Percentiles rank a stretch among this genome's conserved stretches.
These are phyloP conservation scores for Colletotrichum zoysiae DNA, from an alignment of 2,329 filamentous ascomycete species.

Conservation along the genomic window DNA sequence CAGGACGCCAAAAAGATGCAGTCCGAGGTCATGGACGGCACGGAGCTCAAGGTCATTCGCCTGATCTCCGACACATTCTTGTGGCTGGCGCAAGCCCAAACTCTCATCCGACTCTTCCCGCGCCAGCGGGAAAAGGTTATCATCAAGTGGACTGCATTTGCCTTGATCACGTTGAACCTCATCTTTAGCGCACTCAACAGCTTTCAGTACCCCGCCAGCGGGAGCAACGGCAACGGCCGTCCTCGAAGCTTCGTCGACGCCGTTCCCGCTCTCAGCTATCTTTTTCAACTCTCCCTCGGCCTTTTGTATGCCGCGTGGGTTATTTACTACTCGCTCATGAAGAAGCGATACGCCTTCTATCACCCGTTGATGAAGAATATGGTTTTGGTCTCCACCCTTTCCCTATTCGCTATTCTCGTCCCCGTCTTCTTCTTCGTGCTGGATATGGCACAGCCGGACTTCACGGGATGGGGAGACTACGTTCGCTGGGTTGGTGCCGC, in stretches of 20 bases:
- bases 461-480: constrained; percentile 94
- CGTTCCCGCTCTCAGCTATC: constrained; percentile 89
- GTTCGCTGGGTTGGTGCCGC: constrained; percentile 96
- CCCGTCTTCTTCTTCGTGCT: constrained; percentile 94
- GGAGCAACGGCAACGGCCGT: constrained; percentile 66
- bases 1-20: constrained; percentile 85
- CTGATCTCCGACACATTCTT: constrained; percentile 96
- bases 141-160: constrained; percentile 98
- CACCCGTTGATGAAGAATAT: constrained; percentile 93
- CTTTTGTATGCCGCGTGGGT: constrained; percentile 94
- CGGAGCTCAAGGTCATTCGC: constrained; percentile 89
- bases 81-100: constrained; percentile 98
- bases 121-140: constrained; percentile 97
- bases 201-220: constrained; percentile 71
- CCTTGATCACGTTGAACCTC: constrained; percentile 89
- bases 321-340: constrained; percentile 92
- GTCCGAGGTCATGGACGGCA: constrained; percentile 82
- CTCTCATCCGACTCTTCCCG: constrained; percentile 93
- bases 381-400: constrained; percentile 81
- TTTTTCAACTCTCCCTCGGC: constrained; percentile 89
- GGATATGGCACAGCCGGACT: constrained; percentile 86
- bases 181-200: constrained; percentile 93
- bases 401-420: constrained; percentile 84
- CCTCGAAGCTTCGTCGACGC: constrained; percentile 87
- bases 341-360: constrained; percentile 91